A percentile compares a stretch with the other conserved stretches of the same genome.
phyloP scores from a whole-genome alignment of 2,329 filamentous ascomycete species.

The Neonectria magnoliae region DNA sequence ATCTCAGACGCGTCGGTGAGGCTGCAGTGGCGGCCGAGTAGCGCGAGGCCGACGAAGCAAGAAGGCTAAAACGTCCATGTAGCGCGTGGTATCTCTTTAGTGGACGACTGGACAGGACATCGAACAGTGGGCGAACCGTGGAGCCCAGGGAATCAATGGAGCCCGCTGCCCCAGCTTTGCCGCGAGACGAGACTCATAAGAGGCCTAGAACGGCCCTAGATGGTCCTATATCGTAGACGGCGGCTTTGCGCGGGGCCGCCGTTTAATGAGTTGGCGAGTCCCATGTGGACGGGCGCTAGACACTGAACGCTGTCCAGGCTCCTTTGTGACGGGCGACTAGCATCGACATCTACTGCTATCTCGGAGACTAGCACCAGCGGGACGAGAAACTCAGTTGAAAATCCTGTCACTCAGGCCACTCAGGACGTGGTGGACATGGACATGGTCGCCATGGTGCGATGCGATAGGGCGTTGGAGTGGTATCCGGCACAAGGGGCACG shows the following conservation, averaged over 20 bases:
- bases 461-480: slow-evolving; percentile 7
- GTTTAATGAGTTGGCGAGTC: slow-evolving; percentile 30
- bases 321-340: slow-evolving; percentile 5
- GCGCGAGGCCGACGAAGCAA: slow-evolving; percentile 22
- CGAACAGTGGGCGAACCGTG: slow-evolving; percentile 21
- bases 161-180: slow-evolving; percentile 5
- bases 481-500: slow-evolving; percentile 16
- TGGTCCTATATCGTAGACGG: background rate
- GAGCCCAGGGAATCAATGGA: slow-evolving; percentile 1
- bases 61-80: slow-evolving; percentile 28
- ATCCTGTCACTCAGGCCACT: slow-evolving; percentile 12
- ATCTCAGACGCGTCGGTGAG: slow-evolving; percentile 41
- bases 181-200: background rate
- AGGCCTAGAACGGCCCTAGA: background rate
- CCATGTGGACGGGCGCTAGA: slow-evolving; percentile 24
- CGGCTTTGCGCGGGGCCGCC: slow-evolving; percentile 15
- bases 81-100: slow-evolving; percentile 26
- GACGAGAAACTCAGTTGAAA: slow-evolving; percentile 12
- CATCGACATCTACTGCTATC: background rate
- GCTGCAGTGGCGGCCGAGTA: slow-evolving; percentile 31
- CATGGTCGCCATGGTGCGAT: slow-evolving; percentile 16
- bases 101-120: background rate
- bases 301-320: slow-evolving; percentile 7
- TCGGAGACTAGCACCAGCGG: background rate
- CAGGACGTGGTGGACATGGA: slow-evolving; percentile 6